Base-by-base conservation (phyloP, 2,329 filamentous ascomycete species). In the Clonostachys rhizophaga region DNA sequence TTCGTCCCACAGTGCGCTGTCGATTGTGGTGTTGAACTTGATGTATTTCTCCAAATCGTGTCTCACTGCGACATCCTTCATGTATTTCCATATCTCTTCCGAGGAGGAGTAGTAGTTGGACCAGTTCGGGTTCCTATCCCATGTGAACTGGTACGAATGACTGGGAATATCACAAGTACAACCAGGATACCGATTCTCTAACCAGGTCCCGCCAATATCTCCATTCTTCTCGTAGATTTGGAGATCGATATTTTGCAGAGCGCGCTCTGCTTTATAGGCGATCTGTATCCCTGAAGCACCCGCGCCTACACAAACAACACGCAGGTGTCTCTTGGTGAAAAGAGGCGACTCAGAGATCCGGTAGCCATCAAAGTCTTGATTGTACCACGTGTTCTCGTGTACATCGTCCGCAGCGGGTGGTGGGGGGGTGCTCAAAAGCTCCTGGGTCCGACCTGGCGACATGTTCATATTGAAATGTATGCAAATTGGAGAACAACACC, bases 1-100 rank as follows among this genome's bases (percentile, higher is more conserved):
- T 48, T 74, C 72, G 46, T 73, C 59, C 75, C 74, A 78, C 1
- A 47, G 53, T 20, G 45, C 51, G 6, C 43, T 43, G 9, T 48
- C 35, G 12, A 49, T 47, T n/a, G 45, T 50, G 37, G 53, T 49
- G 24, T 49, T 48, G 20, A 55, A 40, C 17, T 43, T 44, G 12
- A 55, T 44, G 20, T 53, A 39, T 37, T 55, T 49, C 14, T 44
- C 43, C 16, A 57, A 14, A n/a, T 50, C 49, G 36, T 56, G 50
- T 40, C 50, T 55, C 5, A 43, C 43, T 13, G 55, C 51, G 2
- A 55, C 48, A n/a, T 43, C 34, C 24, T 55, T 55, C 49, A 51
- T 54, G 34, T 56, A 57, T 42, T 54, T 47, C 37, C 45, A 47
- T 13, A 56, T 57, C 34, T 57, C 53, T 9, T 50, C 42, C 2